phyloP scores from a whole-genome alignment of 1,284 basidiomycete genomes.

The Blastosporella zonata region DNA sequence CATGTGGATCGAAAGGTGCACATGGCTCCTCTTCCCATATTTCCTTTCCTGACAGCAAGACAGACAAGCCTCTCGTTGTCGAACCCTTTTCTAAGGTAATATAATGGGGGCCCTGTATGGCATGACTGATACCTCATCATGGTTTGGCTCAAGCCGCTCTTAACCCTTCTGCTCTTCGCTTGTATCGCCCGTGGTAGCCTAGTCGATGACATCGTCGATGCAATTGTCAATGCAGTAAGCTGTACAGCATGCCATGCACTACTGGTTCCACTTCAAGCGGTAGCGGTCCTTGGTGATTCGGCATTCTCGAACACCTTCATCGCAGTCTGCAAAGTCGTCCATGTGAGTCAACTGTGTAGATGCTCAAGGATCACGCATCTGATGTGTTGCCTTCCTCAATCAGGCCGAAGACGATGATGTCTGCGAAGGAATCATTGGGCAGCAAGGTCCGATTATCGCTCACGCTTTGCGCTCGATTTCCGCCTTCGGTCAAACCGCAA shows the following conservation, averaged over 20 bases:
- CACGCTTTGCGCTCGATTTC: slow-evolving; percentile 52
- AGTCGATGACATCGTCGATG: slow-evolving; percentile 38
- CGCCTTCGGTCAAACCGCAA: slow-evolving; percentile 43
- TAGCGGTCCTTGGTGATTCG: slow-evolving; percentile 42
- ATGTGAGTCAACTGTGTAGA: too few species aligned
- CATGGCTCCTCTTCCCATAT: too few species aligned
- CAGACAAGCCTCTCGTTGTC: neutral
- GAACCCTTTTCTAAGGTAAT: neutral
- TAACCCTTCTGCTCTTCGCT: slow-evolving; percentile 9
- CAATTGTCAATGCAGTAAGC: slow-evolving; percentile 38
- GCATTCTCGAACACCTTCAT: slow-evolving; percentile 38
- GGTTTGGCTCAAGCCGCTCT: slow-evolving; percentile 3
- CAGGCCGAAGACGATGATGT: slow-evolving; percentile 45
- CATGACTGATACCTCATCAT: slow-evolving; percentile 3
- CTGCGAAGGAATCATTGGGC: slow-evolving; percentile 47
- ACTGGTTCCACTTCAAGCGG: slow-evolving; percentile 37
- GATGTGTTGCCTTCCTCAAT: neutral
- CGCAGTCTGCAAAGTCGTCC: slow-evolving; percentile 38
- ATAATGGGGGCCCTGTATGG: neutral
- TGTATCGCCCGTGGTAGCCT: slow-evolving; percentile 21
- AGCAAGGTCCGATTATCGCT: slow-evolving; percentile 56
- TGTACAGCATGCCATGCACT: slow-evolving; percentile 48
- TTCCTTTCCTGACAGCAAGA: neutral
- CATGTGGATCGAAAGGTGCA: too few species aligned
- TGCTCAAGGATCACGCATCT: too few species aligned